Percentiles rank a stretch among this genome's conserved stretches.
phyloP scores from a whole-genome alignment of 2,329 filamentous ascomycete species.

The Xylariaceae sp. region DNA sequence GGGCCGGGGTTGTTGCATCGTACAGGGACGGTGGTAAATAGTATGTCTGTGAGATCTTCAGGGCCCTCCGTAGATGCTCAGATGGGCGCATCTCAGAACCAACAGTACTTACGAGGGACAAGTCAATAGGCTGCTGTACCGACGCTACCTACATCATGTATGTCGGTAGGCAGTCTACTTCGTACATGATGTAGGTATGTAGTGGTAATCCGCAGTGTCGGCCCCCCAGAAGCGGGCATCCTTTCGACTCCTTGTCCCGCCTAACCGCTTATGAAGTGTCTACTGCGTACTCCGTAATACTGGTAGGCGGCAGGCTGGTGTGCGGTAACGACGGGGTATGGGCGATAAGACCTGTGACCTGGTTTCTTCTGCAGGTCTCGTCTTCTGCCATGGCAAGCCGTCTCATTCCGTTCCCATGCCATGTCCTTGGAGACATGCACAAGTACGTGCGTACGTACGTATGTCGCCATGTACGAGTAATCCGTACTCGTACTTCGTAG shows the following conservation, averaged over 20 bases:
- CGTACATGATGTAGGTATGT: no score
- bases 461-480: no score
- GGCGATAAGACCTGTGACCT: neutral
- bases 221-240: neutral
- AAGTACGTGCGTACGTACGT: no score
- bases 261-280: neutral
- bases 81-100: neutral
- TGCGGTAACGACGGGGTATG: neutral
- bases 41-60: constrained; percentile 15
- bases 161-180: no score
- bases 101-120: neutral
- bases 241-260: neutral
- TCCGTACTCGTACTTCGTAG: no score
- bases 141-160: no score
- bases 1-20: constrained; percentile 24
- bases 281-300: no score
- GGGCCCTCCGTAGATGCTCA: neutral
- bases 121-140: neutral
- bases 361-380: neutral
- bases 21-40: constrained; percentile 18
- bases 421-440: no score
- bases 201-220: neutral
- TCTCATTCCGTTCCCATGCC: no score
- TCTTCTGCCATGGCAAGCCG: no score
- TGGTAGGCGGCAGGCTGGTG: neutral